Percentiles rank a stretch among this genome's conserved stretches.
phyloP scores from a whole-genome alignment of 1,284 basidiomycete species.

The Malassezia arunalokei region DNA sequence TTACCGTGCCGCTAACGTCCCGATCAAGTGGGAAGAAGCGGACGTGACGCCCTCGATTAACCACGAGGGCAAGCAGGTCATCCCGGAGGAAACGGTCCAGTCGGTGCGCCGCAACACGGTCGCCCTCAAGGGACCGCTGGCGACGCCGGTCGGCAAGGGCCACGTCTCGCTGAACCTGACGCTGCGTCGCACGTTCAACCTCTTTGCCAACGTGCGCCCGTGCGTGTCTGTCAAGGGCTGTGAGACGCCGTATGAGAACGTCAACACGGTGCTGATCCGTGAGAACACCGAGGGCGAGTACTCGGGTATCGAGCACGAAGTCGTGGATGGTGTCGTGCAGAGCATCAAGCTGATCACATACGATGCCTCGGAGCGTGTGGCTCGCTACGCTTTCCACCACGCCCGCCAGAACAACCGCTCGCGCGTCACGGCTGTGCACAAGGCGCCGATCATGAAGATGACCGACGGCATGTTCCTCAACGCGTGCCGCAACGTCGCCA shows the following conservation, averaged over 20 bases:
- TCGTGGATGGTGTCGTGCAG: slow-evolving; percentile 94
- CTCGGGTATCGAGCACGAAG: slow-evolving; percentile 97
- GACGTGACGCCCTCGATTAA: slow-evolving; percentile 77
- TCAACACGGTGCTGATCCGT: slow-evolving; percentile 94
- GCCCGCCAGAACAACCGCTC: slow-evolving; percentile 74
- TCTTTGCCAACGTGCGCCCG: slow-evolving; percentile 96
- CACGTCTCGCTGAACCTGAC: slow-evolving; percentile 97
- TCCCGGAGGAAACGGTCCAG: slow-evolving; percentile 79
- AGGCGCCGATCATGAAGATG: slow-evolving; percentile 99
- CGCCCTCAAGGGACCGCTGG: slow-evolving; percentile 64
- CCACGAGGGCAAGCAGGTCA: slow-evolving; percentile 79
- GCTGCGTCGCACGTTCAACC: slow-evolving; percentile 86
- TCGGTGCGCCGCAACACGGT: slow-evolving; percentile 95
- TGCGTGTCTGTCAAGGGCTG: slow-evolving; percentile 91
- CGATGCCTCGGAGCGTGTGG: slow-evolving; percentile 96
- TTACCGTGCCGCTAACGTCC: slow-evolving; percentile 62
- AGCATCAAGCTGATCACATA: slow-evolving; percentile 99
- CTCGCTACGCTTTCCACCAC: slow-evolving; percentile 96
- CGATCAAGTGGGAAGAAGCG: slow-evolving; percentile 79
- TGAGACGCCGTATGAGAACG: slow-evolving; percentile 96
- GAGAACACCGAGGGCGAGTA: slow-evolving; percentile 99
- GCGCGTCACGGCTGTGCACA: slow-evolving; percentile 96
- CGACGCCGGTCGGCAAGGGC: slow-evolving; percentile 79
- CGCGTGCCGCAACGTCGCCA: slow-evolving; percentile 89
- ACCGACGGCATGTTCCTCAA: slow-evolving; percentile 99